Base-by-base conservation (phyloP, 2,329 filamentous ascomycete species). In the Phialocephala subalpina region DNA sequence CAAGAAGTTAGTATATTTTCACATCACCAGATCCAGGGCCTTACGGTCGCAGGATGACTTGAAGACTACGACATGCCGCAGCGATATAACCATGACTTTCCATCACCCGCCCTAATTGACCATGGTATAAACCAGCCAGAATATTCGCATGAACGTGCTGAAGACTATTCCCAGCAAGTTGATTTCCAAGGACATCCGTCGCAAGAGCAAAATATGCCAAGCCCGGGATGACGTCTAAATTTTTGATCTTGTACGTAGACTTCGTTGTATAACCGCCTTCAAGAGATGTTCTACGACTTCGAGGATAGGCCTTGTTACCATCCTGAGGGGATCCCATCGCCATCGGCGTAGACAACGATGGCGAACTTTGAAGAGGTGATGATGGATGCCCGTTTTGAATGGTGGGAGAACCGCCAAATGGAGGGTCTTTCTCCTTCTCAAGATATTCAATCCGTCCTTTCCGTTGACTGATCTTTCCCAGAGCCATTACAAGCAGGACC, bases 171-270 rank as follows among this genome's bases (percentile, higher is more conserved):
- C 91, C 91, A n/a, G 92, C 94, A 40, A 89, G 84, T 59, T 96
- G 89, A 65, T 91, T 91, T 5, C 94, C 94, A 18, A 98, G 81
- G 42, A 98, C 97, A 67, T 96, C 91, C 0, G 91, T 91, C 1
- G 94, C 95, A 67, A 92, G 90, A 0, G 92, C 92, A 77, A 94
- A 97, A 76, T 97, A 97, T 35, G 94, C 91, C 65, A 98, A 82
- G 0, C 96, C 96, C 0, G 96, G 95, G 67, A 97, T 92, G 7
- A 92, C 86, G 73, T 98, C 94, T 59, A 96, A 84, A 75, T 97
- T 97, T 72, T 86, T 84, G 6, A 67, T 57, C 45, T 62, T 72
- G 29, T 58, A 57, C 27, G 59, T 38, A 49, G 63, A 33, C 73
- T 69, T 59, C 3, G 40, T 33, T 38, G 62, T 29, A 35, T 63